Conservation (phyloP, 768 basidiomycete species). For the Coprinopsis sp. region DNA sequence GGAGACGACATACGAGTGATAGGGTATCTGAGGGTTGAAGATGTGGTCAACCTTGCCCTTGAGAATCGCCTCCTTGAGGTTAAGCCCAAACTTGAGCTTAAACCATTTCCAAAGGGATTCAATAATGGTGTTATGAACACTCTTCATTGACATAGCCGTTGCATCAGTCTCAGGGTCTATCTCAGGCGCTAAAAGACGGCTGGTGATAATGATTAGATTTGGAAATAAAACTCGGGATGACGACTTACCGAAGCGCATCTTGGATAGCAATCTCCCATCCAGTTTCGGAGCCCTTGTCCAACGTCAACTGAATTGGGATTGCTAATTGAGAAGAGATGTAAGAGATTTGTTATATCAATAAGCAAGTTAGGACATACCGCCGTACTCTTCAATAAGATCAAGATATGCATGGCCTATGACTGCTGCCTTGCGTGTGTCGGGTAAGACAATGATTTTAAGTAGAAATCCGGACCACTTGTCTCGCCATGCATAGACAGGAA, state of each 20-base stretch:
- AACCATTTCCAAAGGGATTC: slow-evolving; percentile 29
- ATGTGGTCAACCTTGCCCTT: slow-evolving; percentile 17
- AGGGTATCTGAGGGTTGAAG: slow-evolving; percentile 13
- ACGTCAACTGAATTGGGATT: slow-evolving; percentile 23
- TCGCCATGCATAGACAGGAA: slow-evolving; percentile 4
- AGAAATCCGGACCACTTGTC: slow-evolving; percentile 9
- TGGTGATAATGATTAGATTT: slow-evolving; percentile 5
- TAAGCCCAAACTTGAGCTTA: slow-evolving; percentile 13
- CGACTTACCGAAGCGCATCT: slow-evolving; percentile 11
- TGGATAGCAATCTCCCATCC: slow-evolving; percentile 21
- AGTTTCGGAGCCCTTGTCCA: slow-evolving; percentile 28
- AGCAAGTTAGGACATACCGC: slow-evolving; percentile 16
- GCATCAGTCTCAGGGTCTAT: slow-evolving; percentile 19
- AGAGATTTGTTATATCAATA: background rate
- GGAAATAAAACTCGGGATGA: background rate
- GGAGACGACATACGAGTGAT: slow-evolving; percentile 16
- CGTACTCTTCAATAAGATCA: slow-evolving; percentile 24
- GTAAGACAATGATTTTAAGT: slow-evolving; percentile 1
- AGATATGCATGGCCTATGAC: slow-evolving; percentile 28
- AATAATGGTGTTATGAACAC: slow-evolving; percentile 26
- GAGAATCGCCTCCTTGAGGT: slow-evolving; percentile 17
- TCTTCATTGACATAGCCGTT: slow-evolving; percentile 16
- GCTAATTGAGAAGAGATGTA: slow-evolving; percentile 9
- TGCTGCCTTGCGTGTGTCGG: background rate
- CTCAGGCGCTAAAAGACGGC: slow-evolving; percentile 17